Evolutionary conservation across 257 asterid species (phyloP).

Genomic region (Penstemon newberryi): DNA sequence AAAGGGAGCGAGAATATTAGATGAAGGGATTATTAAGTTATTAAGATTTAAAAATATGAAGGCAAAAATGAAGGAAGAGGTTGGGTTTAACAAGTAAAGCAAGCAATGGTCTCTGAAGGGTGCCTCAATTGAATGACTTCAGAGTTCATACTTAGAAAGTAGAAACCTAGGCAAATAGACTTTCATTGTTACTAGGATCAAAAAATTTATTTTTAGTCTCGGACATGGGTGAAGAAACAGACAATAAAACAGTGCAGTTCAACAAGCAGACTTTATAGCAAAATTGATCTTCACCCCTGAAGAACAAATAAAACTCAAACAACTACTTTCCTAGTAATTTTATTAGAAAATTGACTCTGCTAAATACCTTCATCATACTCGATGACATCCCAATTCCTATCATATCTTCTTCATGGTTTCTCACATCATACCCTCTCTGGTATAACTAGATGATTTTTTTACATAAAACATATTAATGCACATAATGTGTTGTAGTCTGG

Average conservation of each 20-base stretch:
- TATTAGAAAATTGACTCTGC: background rate
- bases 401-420: background rate
- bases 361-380: background rate
- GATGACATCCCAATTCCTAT: background rate
- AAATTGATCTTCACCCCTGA: background rate
- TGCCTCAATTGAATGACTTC: no score
- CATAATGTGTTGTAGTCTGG: background rate
- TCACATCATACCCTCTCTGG: background rate
- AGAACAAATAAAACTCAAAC: background rate
- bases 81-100: slow-evolving; percentile 12
- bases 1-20: no score
- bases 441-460: background rate
- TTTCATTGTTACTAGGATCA: background rate
- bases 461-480: background rate
- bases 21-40: no score
- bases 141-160: no score
- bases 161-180: slow-evolving; percentile 5
- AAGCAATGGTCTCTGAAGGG: slow-evolving; percentile 1
- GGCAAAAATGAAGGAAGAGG: background rate
- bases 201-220: background rate
- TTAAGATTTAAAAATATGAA: background rate
- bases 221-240: slow-evolving; percentile 8
- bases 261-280: no score
- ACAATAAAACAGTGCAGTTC: no score
- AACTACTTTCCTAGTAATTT: background rate